These are phyloP conservation scores for Solanum tarijense DNA, from an alignment of 257 asterid species.

Conservation along the genomic window DNA sequence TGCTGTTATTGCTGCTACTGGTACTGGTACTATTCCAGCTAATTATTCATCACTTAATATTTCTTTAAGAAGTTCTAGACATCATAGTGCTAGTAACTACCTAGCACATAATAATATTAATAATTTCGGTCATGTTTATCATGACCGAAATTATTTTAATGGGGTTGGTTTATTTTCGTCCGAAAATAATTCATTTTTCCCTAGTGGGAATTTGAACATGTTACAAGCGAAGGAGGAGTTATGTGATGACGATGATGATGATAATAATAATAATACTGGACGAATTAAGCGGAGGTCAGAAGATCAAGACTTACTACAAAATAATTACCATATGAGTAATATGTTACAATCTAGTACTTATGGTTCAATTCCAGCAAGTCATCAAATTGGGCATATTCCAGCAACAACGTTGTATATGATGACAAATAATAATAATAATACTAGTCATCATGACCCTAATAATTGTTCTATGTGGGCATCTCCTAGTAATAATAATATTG, in stretches of 20 bases:
- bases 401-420: constrained; percentile 12
- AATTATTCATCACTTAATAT: constrained; percentile 59
- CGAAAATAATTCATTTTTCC: constrained; percentile 8
- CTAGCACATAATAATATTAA: background rate
- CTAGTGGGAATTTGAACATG: background rate
- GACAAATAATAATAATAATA: constrained; percentile 5
- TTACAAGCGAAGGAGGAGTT: constrained; percentile 48
- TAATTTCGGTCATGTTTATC: background rate
- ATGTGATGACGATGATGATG: background rate
- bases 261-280: background rate
- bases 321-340: constrained; percentile 2
- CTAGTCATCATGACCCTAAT: constrained; percentile 11
- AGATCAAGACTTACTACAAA: constrained; percentile 19
- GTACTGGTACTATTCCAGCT: constrained; percentile 86
- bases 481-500: constrained; percentile 5
- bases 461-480: constrained; percentile 41
- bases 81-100: constrained; percentile 8
- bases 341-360: constrained; percentile 19
- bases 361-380: constrained; percentile 15
- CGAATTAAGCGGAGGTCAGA: constrained; percentile 18
- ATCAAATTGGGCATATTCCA: constrained; percentile 15
- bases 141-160: constrained; percentile 13
- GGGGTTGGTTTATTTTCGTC: constrained; percentile 23
- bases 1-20: constrained; percentile 79
- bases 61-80: constrained; percentile 48